Conservation (phyloP, 352 stramenopile genomes). For the Pythium volutum region DNA sequence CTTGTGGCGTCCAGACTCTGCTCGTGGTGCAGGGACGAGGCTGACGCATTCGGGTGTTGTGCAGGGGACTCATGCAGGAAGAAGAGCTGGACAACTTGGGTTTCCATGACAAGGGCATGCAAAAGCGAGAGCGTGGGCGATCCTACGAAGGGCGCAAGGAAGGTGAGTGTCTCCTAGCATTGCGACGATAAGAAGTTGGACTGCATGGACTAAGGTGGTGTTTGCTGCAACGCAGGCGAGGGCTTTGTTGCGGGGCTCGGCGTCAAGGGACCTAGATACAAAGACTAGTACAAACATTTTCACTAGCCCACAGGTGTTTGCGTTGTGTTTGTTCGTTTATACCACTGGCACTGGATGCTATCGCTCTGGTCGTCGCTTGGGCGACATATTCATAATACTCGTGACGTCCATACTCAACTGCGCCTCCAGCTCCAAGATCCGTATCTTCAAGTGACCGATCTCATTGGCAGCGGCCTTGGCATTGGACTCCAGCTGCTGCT, state of each 20-base stretch:
- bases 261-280: conserved; percentile 70
- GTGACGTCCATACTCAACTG: conserved; percentile 8
- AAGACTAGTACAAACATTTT: conserved; percentile 28
- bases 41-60: conserved; percentile 1
- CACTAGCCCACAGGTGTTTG: neutral
- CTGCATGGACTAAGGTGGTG: too few relatives aligned
- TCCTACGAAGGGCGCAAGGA: conserved; percentile 72
- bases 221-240: conserved; percentile 42
- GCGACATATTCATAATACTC: neutral
- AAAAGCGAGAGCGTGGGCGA: conserved; percentile 42
- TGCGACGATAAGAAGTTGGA: too few relatives aligned
- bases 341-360: neutral
- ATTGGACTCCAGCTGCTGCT: conserved; percentile 67
- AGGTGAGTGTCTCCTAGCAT: conserved; percentile 30
- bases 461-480: conserved; percentile 53
- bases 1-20: neutral
- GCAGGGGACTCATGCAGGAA: conserved; percentile 76
- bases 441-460: conserved; percentile 56
- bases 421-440: conserved; percentile 61
- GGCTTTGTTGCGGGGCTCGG: conserved; percentile 80
- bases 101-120: conserved; percentile 81
- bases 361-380: neutral
- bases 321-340: neutral
- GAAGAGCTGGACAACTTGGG: conserved; percentile 83
- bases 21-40: neutral